These are phyloP conservation scores for Cladophialophora psammophila DNA, from an alignment of 2,329 filamentous ascomycete species.

Conservation along the genomic window DNA sequence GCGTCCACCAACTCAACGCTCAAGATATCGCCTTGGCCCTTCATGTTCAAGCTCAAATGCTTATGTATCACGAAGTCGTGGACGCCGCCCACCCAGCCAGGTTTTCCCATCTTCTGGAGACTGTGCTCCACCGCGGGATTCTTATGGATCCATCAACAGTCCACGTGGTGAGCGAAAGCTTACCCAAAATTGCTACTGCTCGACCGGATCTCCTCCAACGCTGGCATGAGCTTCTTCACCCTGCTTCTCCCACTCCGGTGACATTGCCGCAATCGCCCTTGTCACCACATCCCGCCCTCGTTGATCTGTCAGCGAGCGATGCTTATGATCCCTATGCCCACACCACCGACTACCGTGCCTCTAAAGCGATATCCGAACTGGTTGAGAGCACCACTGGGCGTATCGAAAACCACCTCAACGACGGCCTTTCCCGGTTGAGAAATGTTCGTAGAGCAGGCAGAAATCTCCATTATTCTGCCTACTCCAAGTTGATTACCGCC, in stretches of 20 bases:
- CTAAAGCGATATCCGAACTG: constrained; percentile 86
- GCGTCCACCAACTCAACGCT: constrained; percentile 62
- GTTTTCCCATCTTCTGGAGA: constrained; percentile 68
- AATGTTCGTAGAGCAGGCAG: constrained; percentile 92
- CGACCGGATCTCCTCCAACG: constrained; percentile 57
- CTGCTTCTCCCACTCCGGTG: constrained; percentile 48
- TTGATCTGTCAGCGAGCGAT: constrained; percentile 74
- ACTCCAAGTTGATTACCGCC: constrained; percentile 91
- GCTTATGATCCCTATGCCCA: constrained; percentile 89
- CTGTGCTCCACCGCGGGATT: constrained; percentile 60
- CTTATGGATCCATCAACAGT: constrained; percentile 64
- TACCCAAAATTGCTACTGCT: constrained; percentile 59
- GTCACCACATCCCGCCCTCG: constrained; percentile 58
- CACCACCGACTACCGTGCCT: constrained; percentile 92
- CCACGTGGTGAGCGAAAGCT: constrained; percentile 64
- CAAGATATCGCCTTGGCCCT: constrained; percentile 65
- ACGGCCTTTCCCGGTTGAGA: constrained; percentile 82
- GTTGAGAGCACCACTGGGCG: constrained; percentile 81
- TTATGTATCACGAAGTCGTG: constrained; percentile 50
- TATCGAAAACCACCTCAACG: constrained; percentile 75
- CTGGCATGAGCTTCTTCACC: constrained; percentile 64
- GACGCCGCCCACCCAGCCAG: constrained; percentile 66
- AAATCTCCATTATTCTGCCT: constrained; percentile 94
- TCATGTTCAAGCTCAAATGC: constrained; percentile 64
- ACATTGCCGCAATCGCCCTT: constrained; percentile 47